Evolutionary conservation across 768 basidiomycete species (phyloP).

Genomic region (Naematelia encephala): DNA sequence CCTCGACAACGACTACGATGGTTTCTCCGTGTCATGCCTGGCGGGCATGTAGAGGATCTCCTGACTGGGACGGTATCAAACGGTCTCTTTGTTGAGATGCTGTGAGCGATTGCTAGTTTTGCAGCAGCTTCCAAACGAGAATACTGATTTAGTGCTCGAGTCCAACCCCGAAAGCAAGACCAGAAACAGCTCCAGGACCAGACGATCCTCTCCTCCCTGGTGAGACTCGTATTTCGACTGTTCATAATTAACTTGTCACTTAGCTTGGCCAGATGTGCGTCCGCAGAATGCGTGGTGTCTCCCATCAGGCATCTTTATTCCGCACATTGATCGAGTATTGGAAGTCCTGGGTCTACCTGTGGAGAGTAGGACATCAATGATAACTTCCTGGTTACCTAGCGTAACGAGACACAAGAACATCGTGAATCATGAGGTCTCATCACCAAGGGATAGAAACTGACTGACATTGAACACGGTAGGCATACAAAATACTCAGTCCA

Average conservation of each 20-base stretch:
- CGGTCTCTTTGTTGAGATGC: slow-evolving; percentile 40
- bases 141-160: slow-evolving; percentile 10
- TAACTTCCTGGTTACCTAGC: slow-evolving; percentile 42
- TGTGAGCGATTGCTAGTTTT: slow-evolving; percentile 21
- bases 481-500: slow-evolving; percentile 28
- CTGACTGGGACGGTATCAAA: slow-evolving; percentile 39
- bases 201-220: slow-evolving; percentile 39
- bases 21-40: slow-evolving; percentile 38
- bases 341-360: slow-evolving; percentile 36
- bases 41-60: slow-evolving; percentile 41
- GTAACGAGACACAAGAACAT: slow-evolving; percentile 45
- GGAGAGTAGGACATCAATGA: slow-evolving; percentile 39
- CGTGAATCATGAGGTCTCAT: slow-evolving; percentile 19
- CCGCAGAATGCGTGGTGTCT: slow-evolving; percentile 42
- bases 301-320: slow-evolving; percentile 43
- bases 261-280: slow-evolving; percentile 45
- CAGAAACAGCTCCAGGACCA: slow-evolving; percentile 14
- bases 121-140: not conserved
- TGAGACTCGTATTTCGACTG: slow-evolving; percentile 14
- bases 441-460: not conserved
- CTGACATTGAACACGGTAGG: not conserved
- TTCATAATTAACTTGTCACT: not conserved
- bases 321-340: slow-evolving; percentile 44
- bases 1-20: slow-evolving; percentile 38
- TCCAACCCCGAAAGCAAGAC: slow-evolving; percentile 30